Evolutionary conservation across 345 rosid species (phyloP).

Genomic region (Boechera stricta): DNA sequence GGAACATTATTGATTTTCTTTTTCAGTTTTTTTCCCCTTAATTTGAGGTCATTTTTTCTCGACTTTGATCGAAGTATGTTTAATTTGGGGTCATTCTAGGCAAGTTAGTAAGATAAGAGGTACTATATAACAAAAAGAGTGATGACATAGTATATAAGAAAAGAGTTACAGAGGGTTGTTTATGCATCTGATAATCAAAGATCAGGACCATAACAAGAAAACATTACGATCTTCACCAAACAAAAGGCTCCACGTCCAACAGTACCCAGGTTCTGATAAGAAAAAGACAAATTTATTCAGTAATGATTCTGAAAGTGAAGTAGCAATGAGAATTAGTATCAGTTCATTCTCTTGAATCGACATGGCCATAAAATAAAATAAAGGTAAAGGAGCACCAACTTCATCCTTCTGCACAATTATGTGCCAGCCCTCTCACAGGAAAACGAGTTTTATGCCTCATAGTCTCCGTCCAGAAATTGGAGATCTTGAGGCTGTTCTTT

Average conservation of each 20-base stretch:
- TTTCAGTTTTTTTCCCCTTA: no score
- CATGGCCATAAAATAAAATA: not conserved
- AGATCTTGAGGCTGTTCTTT: slow-evolving; percentile 27
- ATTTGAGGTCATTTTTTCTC: not conserved
- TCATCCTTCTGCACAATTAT: slow-evolving; percentile 21
- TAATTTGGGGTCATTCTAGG: not conserved
- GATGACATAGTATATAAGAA: not conserved
- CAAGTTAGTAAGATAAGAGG: not conserved
- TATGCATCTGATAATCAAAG: slow-evolving; percentile 21
- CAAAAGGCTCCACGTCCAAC: slow-evolving; percentile 26
- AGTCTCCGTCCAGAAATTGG: slow-evolving; percentile 31
- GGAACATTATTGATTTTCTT: not conserved
- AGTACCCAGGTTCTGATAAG: slow-evolving; percentile 28
- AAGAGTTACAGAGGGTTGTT: slow-evolving; percentile 19
- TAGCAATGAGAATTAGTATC: slow-evolving; percentile 1
- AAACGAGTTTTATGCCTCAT: not conserved
- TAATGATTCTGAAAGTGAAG: not conserved
- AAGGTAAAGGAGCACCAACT: slow-evolving; percentile 28
- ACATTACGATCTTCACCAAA: slow-evolving; percentile 25
- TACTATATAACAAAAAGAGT: not conserved
- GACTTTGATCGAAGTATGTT: not conserved
- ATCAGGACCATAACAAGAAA: slow-evolving; percentile 4
- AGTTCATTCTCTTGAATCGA: slow-evolving; percentile 13
- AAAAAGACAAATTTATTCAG: slow-evolving; percentile 17
- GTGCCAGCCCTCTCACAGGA: slow-evolving; percentile 8